phyloP scores from a whole-genome alignment of 1,139 yeast genomes.

The Martiniozyma asiatica region DNA sequence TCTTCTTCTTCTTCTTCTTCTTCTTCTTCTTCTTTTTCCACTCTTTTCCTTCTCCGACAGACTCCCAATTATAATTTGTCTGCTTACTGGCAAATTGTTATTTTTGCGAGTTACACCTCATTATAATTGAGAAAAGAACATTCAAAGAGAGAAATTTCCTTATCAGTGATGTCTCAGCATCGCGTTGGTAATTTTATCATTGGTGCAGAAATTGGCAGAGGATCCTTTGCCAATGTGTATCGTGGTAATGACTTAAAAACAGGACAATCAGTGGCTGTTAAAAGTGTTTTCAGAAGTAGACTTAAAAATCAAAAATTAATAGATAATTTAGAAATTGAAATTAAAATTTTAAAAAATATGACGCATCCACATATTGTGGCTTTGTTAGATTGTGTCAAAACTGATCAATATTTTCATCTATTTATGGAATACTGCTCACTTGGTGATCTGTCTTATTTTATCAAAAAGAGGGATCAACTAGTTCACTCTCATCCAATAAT shows the following conservation, averaged over 20 bases:
- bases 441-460: constrained; percentile 85
- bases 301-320: constrained; percentile 74
- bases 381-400: constrained; percentile 69
- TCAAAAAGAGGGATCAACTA: constrained; percentile 63
- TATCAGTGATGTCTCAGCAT: constrained; percentile 1
- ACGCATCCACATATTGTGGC: constrained; percentile 91
- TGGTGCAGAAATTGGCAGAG: constrained; percentile 79
- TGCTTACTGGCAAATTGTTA: too few species aligned
- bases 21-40: too few species aligned
- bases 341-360: constrained; percentile 69
- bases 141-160: too few species aligned
- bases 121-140: too few species aligned
- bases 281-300: constrained; percentile 74
- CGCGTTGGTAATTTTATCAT: constrained; percentile 28
- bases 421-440: constrained; percentile 96
- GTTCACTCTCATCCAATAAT: constrained; percentile 70
- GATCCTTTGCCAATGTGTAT: constrained; percentile 91
- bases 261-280: constrained; percentile 66
- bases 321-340: constrained; percentile 86
- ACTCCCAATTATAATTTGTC: too few species aligned
- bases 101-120: too few species aligned
- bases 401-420: constrained; percentile 69
- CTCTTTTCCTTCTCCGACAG: too few species aligned
- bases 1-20: too few species aligned
- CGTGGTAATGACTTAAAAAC: constrained; percentile 42